Percentiles rank a stretch among this genome's conserved stretches.
phyloP scores from a whole-genome alignment of 371 early-diverging fungal genomes.

The Rhizopus sp. region DNA sequence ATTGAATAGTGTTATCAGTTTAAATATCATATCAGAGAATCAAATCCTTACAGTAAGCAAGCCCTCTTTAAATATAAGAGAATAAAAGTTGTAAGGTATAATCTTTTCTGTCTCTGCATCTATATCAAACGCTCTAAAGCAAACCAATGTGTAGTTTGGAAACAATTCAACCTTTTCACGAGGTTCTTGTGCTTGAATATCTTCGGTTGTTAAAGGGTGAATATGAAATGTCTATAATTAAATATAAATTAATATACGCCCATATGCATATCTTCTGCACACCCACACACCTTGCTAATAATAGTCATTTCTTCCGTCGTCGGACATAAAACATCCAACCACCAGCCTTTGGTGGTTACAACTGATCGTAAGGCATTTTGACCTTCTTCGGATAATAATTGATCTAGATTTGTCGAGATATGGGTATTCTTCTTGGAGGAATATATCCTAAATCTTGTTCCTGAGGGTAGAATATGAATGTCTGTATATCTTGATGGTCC shows the following conservation, averaged over 20 bases:
- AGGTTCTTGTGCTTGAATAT: slow-evolving; percentile 70
- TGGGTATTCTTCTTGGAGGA: slow-evolving; percentile 14
- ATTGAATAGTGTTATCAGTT: not conserved
- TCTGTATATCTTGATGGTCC: slow-evolving; percentile 7
- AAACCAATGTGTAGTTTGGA: slow-evolving; percentile 70
- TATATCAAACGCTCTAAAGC: slow-evolving; percentile 68
- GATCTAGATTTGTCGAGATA: slow-evolving; percentile 6
- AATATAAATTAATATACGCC: not conserved
- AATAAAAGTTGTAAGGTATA: slow-evolving; percentile 78
- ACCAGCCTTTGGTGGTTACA: slow-evolving; percentile 68
- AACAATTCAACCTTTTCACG: slow-evolving; percentile 78
- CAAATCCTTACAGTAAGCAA: slow-evolving; percentile 52
- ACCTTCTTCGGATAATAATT: slow-evolving; percentile 36
- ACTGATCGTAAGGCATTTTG: slow-evolving; percentile 39
- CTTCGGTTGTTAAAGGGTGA: slow-evolving; percentile 77
- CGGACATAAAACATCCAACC: slow-evolving; percentile 85
- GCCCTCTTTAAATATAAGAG: slow-evolving; percentile 71
- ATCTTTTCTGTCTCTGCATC: slow-evolving; percentile 50
- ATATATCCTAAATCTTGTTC: slow-evolving; percentile 30
- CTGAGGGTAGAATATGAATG: slow-evolving; percentile 1
- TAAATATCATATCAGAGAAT: not conserved
- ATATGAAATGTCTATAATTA: slow-evolving; percentile 53
- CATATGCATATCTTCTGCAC: not conserved
- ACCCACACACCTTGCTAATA: slow-evolving; percentile 58
- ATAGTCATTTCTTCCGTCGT: slow-evolving; percentile 79